Base-by-base conservation (phyloP, 192 early-diverging fungal genomes). In the Linnemannia elongata region DNA sequence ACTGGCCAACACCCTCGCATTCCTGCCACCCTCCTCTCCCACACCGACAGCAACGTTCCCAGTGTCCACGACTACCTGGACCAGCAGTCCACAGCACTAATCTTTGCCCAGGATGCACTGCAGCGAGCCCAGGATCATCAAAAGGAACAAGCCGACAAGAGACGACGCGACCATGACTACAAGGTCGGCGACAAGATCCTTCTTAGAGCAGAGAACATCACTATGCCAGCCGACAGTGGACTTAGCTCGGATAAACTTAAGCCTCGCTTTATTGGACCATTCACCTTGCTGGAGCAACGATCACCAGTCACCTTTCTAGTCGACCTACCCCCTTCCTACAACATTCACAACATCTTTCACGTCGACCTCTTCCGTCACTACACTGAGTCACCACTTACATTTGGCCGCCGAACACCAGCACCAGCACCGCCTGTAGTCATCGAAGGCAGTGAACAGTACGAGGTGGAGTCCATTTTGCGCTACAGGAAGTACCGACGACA, bases 1-100 rank as follows among this genome's bases (percentile, higher is more conserved):
- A 69, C 55, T 15, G 89, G 81, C 47, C 69, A 70, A 17, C 77
- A 90, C 27, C 89, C 78, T 55, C 63, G 47, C 17, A 10, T 77
- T 1, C 81, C 75, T 2, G 35, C 55, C 9, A 15, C 82, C 4
- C 49, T 74, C n/a, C 73, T 81, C 47, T 72, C 30, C 12, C 70
- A 42, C 8, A 38, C 41, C 49, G 49, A 52, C 49, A 52, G 49
- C 49, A 52, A 57, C 24, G 24, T n/a, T 4, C 54, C 24, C 22
- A 57, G 54, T 22, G 54, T 57, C 6, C 54, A 57, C 5, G 24
- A n/a, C 6, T n/a, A n/a, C n/a, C 54, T 57, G 0, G 54, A 57
- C n/a, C 54, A 57, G 15, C 7, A 60, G 17, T 6, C 55, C 24
- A 39, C 15, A 12, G 22, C 35, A 30, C 20, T 66, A 15, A 1